Percentiles rank a stretch among this genome's conserved stretches.
Evolutionary conservation across 2,329 filamentous ascomycete genomes (phyloP).

Genomic region (Domatiomyces catenatus): DNA sequence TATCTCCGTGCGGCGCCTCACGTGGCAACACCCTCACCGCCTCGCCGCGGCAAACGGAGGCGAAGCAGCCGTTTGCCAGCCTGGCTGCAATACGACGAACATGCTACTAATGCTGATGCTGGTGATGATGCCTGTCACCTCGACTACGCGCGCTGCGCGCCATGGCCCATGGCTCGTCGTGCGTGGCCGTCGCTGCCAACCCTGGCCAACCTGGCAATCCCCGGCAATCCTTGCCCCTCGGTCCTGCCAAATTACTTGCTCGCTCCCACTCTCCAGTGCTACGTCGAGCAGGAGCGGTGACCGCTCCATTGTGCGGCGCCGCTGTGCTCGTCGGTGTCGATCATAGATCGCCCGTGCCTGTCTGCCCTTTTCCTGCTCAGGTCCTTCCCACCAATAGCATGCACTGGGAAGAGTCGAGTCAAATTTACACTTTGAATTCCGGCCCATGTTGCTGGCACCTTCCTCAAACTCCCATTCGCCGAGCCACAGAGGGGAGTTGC

Average conservation of each 20-base stretch:
- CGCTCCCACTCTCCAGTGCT: too few relatives aligned
- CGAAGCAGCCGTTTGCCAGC: neutral
- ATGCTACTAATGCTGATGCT: neutral
- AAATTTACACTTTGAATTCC: neutral
- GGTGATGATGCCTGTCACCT: too few relatives aligned
- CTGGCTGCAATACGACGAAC: neutral
- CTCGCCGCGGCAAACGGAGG: neutral
- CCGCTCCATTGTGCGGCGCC: neutral
- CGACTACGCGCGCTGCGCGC: too few relatives aligned
- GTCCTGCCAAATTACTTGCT: neutral
- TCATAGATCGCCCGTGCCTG: neutral
- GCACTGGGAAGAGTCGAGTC: neutral
- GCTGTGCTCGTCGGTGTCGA: neutral
- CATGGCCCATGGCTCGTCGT: neutral
- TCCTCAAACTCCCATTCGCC: neutral
- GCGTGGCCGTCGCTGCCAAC: neutral
- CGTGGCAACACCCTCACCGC: neutral
- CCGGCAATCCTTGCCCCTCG: neutral
- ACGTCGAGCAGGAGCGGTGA: neutral
- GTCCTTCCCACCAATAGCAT: neutral
- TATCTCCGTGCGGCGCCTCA: neutral
- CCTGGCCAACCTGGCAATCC: neutral
- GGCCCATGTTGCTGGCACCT: neutral
- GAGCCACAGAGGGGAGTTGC: neutral
- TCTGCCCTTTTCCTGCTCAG: neutral